Conservation (phyloP, 345 rosid genomes). For the Kernera saxatilis region DNA sequence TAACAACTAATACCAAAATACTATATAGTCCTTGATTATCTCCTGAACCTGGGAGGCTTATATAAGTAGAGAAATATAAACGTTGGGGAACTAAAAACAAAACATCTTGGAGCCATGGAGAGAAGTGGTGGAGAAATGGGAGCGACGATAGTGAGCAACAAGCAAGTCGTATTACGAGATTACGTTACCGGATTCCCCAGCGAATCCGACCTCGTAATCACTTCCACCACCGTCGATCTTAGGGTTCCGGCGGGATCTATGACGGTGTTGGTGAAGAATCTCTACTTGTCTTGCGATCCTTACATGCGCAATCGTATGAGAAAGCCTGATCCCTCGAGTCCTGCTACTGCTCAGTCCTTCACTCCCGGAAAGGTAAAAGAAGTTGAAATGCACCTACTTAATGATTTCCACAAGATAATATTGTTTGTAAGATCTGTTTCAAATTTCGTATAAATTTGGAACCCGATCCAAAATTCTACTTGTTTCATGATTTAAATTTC, state of each 20-base stretch:
- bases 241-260: constrained; percentile 22
- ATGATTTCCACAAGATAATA: too few species aligned
- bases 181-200: constrained; percentile 37
- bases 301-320: constrained; percentile 42
- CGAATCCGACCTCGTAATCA: constrained; percentile 44
- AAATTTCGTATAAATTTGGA: too few species aligned
- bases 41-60: neutral
- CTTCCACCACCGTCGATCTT: constrained; percentile 24
- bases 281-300: constrained; percentile 64
- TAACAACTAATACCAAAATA: neutral
- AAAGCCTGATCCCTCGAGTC: constrained; percentile 8
- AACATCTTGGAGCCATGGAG: constrained; percentile 1
- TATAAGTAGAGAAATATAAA: neutral
- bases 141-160: constrained; percentile 36
- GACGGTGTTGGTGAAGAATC: constrained; percentile 49
- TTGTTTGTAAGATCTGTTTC: too few species aligned
- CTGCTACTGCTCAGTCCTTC: constrained; percentile 22
- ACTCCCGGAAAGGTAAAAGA: constrained; percentile 33
- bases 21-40: neutral
- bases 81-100: neutral
- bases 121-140: neutral
- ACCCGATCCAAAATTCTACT: too few species aligned
- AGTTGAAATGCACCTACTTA: too few species aligned
- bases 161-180: constrained; percentile 46
- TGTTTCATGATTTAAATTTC: neutral